phyloP scores from a whole-genome alignment of 176 grass and related monocot genomes.

The Poa annua region DNA sequence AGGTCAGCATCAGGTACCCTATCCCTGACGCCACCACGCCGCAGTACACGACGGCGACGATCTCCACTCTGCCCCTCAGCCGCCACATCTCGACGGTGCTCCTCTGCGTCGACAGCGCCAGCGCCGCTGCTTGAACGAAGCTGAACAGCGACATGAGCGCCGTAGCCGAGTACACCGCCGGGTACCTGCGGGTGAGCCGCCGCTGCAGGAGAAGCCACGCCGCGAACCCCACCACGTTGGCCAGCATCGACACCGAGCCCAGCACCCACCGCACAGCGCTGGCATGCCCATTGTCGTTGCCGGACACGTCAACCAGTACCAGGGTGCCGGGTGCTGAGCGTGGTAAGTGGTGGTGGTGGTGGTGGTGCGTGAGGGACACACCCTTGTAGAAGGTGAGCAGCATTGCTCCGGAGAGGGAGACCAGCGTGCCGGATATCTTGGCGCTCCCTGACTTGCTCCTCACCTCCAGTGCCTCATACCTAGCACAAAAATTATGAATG shows the following conservation, averaged over 20 bases:
- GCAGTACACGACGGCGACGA: slow-evolving; percentile 53
- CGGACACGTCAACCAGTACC: neutral
- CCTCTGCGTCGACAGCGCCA: slow-evolving; percentile 52
- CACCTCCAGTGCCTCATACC: slow-evolving; percentile 73
- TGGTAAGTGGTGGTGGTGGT: neutral
- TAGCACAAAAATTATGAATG: neutral
- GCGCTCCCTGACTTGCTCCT: slow-evolving; percentile 65
- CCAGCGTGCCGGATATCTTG: slow-evolving; percentile 67
- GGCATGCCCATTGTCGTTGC: neutral
- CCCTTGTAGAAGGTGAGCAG: slow-evolving; percentile 84
- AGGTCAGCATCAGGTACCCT: slow-evolving; percentile 75
- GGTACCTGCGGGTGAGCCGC: slow-evolving; percentile 67
- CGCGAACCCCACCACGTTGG: slow-evolving; percentile 56
- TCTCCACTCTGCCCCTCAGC: slow-evolving; percentile 61
- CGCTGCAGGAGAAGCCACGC: slow-evolving; percentile 75
- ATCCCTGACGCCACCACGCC: slow-evolving; percentile 77
- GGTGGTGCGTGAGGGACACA: slow-evolving; percentile 40
- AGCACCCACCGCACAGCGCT: slow-evolving; percentile 53
- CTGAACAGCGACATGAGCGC: slow-evolving; percentile 76
- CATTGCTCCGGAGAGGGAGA: slow-evolving; percentile 68
- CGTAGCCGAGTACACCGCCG: slow-evolving; percentile 68
- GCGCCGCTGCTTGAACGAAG: slow-evolving; percentile 62
- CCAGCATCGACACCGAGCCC: slow-evolving; percentile 64
- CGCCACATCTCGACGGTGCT: slow-evolving; percentile 53
- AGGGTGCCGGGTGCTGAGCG: neutral